Evolutionary conservation across 2,329 filamentous ascomycete genomes (phyloP).

Genomic region (Cyphellophora attinorum): DNA sequence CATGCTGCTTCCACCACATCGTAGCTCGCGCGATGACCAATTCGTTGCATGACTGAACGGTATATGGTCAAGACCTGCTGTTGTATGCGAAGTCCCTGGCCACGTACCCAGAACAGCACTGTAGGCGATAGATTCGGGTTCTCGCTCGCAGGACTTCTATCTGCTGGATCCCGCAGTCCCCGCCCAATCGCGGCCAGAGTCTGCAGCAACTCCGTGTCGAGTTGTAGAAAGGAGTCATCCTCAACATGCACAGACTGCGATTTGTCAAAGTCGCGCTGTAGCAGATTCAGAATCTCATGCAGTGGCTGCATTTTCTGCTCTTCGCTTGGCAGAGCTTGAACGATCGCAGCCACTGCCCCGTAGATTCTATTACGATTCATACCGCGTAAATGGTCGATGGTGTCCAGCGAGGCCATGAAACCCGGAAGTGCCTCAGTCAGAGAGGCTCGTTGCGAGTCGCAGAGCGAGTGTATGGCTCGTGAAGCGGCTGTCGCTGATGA

Average conservation of each 20-base stretch:
- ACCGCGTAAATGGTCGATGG: constrained; percentile 11
- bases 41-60: constrained; percentile 24
- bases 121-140: neutral
- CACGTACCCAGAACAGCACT: constrained; percentile 13
- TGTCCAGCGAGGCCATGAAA: constrained; percentile 30
- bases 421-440: constrained; percentile 31
- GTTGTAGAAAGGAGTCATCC: constrained; percentile 24
- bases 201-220: constrained; percentile 28
- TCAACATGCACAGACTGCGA: constrained; percentile 23
- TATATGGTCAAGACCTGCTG: constrained; percentile 10
- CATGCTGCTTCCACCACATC: constrained; percentile 35
- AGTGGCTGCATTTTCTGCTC: constrained; percentile 29
- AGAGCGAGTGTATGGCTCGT: constrained; percentile 32
- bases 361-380: constrained; percentile 22
- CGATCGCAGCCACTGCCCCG: constrained; percentile 35
- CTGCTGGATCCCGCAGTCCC: constrained; percentile 15
- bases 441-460: constrained; percentile 32
- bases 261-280: constrained; percentile 21
- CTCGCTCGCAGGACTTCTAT: constrained; percentile 15
- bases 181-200: constrained; percentile 17
- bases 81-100: constrained; percentile 11
- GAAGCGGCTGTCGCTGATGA: constrained; percentile 32
- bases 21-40: constrained; percentile 17
- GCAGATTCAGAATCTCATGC: constrained; percentile 27
- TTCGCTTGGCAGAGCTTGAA: constrained; percentile 30